Conservation (phyloP, 1,139 yeast species). For the Scheffersomyces insectosa region DNA sequence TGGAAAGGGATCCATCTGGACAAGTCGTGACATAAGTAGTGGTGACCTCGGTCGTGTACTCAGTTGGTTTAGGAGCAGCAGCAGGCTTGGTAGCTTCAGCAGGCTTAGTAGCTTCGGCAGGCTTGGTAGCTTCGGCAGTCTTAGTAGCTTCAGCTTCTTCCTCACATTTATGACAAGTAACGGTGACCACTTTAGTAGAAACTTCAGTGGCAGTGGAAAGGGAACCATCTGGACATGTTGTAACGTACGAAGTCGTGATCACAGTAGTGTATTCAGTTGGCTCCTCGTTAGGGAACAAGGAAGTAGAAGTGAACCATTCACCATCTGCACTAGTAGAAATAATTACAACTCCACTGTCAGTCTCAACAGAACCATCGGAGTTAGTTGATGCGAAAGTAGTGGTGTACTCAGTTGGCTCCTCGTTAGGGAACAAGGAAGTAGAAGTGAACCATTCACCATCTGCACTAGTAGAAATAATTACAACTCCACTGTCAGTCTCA, state of each 20-base stretch:
- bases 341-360: conserved; percentile 7
- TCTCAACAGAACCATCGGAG: conserved; percentile 4
- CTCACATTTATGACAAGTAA: not conserved
- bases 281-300: conserved; percentile 3
- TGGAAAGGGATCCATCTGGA: conserved; percentile 16
- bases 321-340: conserved; percentile 8
- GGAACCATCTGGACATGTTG: conserved; percentile 13
- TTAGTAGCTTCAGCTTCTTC: no score
- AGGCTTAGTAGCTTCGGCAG: no score
- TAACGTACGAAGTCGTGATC: conserved; percentile 12
- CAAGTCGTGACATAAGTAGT: conserved; percentile 8
- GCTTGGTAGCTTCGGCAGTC: not conserved
- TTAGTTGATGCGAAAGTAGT: conserved; percentile 7
- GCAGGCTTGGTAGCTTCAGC: not conserved
- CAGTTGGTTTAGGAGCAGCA: conserved; percentile 9
- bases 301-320: conserved; percentile 11
- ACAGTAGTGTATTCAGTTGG: conserved; percentile 20
- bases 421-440: conserved; percentile 5
- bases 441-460: conserved; percentile 11
- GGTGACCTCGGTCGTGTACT: conserved; percentile 18
- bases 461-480: conserved; percentile 12
- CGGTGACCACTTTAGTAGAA: conserved; percentile 5
- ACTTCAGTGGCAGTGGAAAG: conserved; percentile 14
- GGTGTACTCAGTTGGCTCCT: conserved; percentile 4
- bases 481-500: conserved; percentile 14